Conservation (phyloP, 2,329 filamentous ascomycete species). For the Neopestalotiopsis rosae region DNA sequence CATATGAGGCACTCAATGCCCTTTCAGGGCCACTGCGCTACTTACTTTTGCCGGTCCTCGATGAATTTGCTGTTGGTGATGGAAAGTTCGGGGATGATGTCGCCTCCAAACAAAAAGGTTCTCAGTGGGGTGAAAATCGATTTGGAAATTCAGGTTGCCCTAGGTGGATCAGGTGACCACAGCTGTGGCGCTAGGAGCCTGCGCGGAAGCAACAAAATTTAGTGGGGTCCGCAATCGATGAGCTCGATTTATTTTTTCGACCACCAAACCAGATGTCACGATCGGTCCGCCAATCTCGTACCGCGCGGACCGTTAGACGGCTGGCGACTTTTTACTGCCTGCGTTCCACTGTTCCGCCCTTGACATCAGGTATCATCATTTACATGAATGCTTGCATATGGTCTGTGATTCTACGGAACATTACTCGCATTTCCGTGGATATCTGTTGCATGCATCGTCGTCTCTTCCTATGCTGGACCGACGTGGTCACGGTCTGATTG, state of each 20-base stretch:
- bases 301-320: neutral
- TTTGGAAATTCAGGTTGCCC: slow-evolving; percentile 22
- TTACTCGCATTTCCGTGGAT: too few species aligned
- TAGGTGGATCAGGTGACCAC: slow-evolving; percentile 18
- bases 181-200: slow-evolving; percentile 12
- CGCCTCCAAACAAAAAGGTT: slow-evolving; percentile 42
- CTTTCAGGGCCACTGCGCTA: slow-evolving; percentile 33
- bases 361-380: too few species aligned
- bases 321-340: neutral
- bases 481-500: too few species aligned
- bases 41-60: slow-evolving; percentile 65
- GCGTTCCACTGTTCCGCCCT: neutral
- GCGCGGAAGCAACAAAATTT: slow-evolving; percentile 1
- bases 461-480: too few species aligned
- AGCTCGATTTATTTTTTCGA: neutral
- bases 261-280: neutral
- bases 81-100: slow-evolving; percentile 46
- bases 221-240: neutral
- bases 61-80: slow-evolving; percentile 47
- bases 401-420: too few species aligned
- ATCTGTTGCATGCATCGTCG: too few species aligned
- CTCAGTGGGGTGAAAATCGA: slow-evolving; percentile 45
- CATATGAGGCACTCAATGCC: slow-evolving; percentile 22
- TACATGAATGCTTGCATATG: too few species aligned
- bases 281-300: neutral